Evolutionary conservation across 2,329 filamentous ascomycete species (phyloP), one percentile per base, ranked within the genome.

Genomic region (Emmonsiellopsis sp.): DNA sequence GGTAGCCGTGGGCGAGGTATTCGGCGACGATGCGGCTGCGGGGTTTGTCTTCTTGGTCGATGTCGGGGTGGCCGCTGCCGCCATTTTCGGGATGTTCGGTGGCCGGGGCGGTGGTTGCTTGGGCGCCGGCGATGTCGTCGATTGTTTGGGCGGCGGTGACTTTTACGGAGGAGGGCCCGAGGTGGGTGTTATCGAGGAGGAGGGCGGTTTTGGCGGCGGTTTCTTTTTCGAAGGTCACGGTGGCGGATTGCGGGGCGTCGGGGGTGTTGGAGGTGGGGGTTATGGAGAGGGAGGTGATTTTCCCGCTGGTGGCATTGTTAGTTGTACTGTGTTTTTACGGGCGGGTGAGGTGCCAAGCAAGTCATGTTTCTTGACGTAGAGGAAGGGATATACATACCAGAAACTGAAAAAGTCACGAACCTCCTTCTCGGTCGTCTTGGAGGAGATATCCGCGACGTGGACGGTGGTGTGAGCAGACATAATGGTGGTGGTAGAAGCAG

Each of bases 351-450:
- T 17, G 17, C 17, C 17, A 17, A 17, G 17, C 17, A 17, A 17
- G 17, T 17, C 17, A 17, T 17, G 17, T 17, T 17, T 17, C 17
- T 17, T 17, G 17, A 17, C 17, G 17, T 17, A 17, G 17, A 17
- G 6, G 14, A 21, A 9, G 3, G 14, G 9, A 10, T 13, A 33
- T 44, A 65, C 82, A 69, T 79, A 92, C 88, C 82, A 85, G 73
- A 97, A 97, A 77, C 87, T 93, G 79, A 98, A 98, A 80, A 98
- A 98, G 68, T 95, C 91, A 67, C 83, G 84, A 64, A 98, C 84
- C 74, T 97, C 90, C 74, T 91, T 86, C 73, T 98, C 90, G 61
- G 81, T 83, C 54, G 92, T 96, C 69, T 85, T 74, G 58, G 77
- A 69, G 62, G 87, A 84, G 74, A 98, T 95, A 76, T 93, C 91